Evolutionary conservation across 192 early-diverging fungal species (phyloP).

Genomic region (Backusella psychrophila): DNA sequence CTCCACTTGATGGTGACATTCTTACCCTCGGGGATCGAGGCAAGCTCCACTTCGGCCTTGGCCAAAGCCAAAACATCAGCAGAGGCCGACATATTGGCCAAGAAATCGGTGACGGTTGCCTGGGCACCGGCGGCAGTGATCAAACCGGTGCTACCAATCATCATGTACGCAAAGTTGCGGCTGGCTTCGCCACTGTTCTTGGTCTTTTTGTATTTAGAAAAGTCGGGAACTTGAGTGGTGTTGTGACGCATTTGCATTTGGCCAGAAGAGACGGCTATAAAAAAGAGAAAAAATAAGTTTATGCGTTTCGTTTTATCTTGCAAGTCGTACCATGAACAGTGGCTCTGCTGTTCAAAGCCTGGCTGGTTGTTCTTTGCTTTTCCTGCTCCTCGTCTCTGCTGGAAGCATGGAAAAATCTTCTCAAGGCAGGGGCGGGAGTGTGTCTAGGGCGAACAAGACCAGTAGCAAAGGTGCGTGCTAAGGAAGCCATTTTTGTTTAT

Average conservation of each 20-base stretch:
- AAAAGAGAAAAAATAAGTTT: not conserved
- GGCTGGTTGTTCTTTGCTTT: slow-evolving; percentile 32
- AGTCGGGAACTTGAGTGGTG: slow-evolving; percentile 66
- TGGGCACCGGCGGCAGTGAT: slow-evolving; percentile 84
- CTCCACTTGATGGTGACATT: slow-evolving; percentile 98
- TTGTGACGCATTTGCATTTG: slow-evolving; percentile 41
- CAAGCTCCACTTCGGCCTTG: slow-evolving; percentile 94
- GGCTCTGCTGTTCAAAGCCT: slow-evolving; percentile 36
- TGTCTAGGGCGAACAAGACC: slow-evolving; percentile 9
- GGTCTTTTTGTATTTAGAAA: slow-evolving; percentile 71
- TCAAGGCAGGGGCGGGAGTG: slow-evolving; percentile 22
- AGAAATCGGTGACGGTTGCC: slow-evolving; percentile 81
- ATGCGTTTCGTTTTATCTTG: not conserved
- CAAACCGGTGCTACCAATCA: slow-evolving; percentile 90
- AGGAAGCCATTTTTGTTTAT: slow-evolving; percentile 10
- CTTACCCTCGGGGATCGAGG: slow-evolving; percentile 92
- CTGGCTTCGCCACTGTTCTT: slow-evolving; percentile 59
- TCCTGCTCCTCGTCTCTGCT: slow-evolving; percentile 38
- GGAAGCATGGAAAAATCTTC: slow-evolving; percentile 42
- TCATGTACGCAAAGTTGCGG: slow-evolving; percentile 87
- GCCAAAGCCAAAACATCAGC: slow-evolving; percentile 97
- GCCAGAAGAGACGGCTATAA: slow-evolving; percentile 10
- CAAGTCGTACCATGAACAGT: slow-evolving; percentile 41
- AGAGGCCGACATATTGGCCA: slow-evolving; percentile 91
- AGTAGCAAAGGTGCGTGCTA: slow-evolving; percentile 15